Evolutionary conservation across 2,329 filamentous ascomycete species (phyloP).

Genomic region (Byssothecium circinans): DNA sequence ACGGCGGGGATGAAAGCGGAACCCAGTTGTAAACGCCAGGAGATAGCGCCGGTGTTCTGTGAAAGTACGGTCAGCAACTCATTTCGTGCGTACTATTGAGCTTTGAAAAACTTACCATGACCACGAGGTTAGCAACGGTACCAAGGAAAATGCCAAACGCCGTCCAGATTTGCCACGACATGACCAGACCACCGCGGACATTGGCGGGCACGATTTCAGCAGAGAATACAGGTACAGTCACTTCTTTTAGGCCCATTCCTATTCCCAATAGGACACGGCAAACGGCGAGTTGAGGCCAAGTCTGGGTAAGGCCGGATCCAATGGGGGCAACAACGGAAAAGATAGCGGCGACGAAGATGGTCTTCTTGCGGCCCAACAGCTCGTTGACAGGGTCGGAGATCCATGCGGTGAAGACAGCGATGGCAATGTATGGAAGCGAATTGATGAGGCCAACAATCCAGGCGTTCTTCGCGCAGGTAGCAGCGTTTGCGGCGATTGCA

Average conservation of each 20-base stretch:
- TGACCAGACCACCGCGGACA: constrained; percentile 53
- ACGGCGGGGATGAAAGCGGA: constrained; percentile 45
- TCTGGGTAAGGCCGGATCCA: constrained; percentile 39
- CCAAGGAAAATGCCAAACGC: constrained; percentile 52
- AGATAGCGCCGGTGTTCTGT: constrained; percentile 37
- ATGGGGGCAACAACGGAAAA: constrained; percentile 41
- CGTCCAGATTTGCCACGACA: constrained; percentile 51
- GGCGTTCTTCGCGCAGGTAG: constrained; percentile 33
- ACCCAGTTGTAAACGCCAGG: constrained; percentile 46
- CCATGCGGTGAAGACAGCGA: constrained; percentile 31
- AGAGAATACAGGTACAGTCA: constrained; percentile 45
- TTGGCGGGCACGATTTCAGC: constrained; percentile 52
- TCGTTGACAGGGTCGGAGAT: constrained; percentile 36
- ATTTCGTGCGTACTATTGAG: background rate
- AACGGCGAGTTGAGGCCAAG: constrained; percentile 45
- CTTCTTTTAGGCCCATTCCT: constrained; percentile 50
- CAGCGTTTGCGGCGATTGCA: constrained; percentile 16
- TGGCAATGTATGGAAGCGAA: constrained; percentile 34
- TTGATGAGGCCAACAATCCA: constrained; percentile 41
- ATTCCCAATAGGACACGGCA: constrained; percentile 43
- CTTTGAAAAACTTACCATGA: constrained; percentile 28
- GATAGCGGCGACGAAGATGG: constrained; percentile 39
- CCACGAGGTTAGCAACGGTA: constrained; percentile 44
- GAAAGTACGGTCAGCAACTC: background rate
- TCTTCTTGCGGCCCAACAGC: constrained; percentile 32